Evolutionary conservation across 2,329 filamentous ascomycete species (phyloP).

Genomic region (Penicillium italicum): DNA sequence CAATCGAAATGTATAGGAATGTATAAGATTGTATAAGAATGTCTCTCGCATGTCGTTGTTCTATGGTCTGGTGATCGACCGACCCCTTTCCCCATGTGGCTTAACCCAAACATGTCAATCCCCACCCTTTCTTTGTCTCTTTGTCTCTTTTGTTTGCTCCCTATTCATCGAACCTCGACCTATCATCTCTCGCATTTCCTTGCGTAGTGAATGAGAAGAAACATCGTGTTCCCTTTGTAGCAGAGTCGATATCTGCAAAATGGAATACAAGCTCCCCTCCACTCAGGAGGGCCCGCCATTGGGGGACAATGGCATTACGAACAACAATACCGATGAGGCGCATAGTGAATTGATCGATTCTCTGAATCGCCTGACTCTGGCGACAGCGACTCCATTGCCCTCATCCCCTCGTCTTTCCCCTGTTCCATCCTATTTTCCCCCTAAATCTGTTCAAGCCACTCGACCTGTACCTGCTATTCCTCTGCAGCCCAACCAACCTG

Average conservation of each 20-base stretch:
- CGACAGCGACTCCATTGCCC: conserved; percentile 24
- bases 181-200: not conserved
- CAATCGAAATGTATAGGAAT: not conserved
- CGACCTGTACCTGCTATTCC: not conserved
- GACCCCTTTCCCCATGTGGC: conserved; percentile 19
- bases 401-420: conserved; percentile 23
- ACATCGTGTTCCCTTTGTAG: not conserved
- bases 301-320: conserved; percentile 17
- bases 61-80: conserved; percentile 16
- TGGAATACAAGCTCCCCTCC: conserved; percentile 28
- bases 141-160: conserved; percentile 1
- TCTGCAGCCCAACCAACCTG: not conserved
- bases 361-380: conserved; percentile 30
- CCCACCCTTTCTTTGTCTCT: conserved; percentile 11
- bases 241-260: conserved; percentile 22
- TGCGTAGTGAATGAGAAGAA: not conserved
- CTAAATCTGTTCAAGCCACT: not conserved
- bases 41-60: conserved; percentile 6
- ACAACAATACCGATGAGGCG: conserved; percentile 17
- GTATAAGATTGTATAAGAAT: conserved; percentile 5
- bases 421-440: not conserved
- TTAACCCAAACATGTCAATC: conserved; percentile 13
- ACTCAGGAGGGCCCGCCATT: conserved; percentile 22
- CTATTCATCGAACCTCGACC: not conserved
- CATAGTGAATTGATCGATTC: conserved; percentile 21